Base-by-base conservation (phyloP, 2,329 filamentous ascomycete species). In the Hypoxylon sp. region DNA sequence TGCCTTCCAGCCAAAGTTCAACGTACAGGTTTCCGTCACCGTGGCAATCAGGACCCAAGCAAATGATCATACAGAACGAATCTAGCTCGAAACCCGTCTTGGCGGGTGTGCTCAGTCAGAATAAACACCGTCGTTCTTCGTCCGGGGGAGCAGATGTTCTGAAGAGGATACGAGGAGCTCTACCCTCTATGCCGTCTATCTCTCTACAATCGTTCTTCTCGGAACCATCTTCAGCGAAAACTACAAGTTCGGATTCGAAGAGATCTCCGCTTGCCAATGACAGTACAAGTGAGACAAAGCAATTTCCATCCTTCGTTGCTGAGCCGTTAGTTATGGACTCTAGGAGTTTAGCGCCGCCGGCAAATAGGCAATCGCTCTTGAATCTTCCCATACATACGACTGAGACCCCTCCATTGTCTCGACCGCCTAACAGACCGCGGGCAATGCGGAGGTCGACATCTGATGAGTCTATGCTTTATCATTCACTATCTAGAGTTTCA, bases 401-500 rank as follows among this genome's bases (percentile, higher is more conserved):
- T 39, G 73, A 66, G 10, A 50, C 11, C 10, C 39, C 70, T 39
- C 33, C 71, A 17, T n/a, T 58, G 6, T 63, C 73, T 42, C 72
- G 62, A 29, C 72, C 76, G 29, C 68, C 75, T 24, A 72, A 62
- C 51, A 73, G 77, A 29, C 79, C 81, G 5, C 71, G 77, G 13
- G 63, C 67, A 5, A 79, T 94, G 31, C 85, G 88, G 47, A 85
- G 89, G 72, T 87, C 89, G 0, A 90, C 88, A 0, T 95, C 93
- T 0, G 92, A 97, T 77, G 91, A 94, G 65, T 96, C 93, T 4
- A 81, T 97, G 67, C 85, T 96, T 14, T 91, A 92, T 73, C 89
- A 93, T 72, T 90, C 88, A 3, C 83, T 94, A 2, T 97, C 94
- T 0, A 86, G 90, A 26, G 90, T 92, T 0, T 96, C 94, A 0